These are phyloP conservation scores for Selenicereus undatus DNA, from an alignment of 148 eudicot genomes.

Conservation along the genomic window DNA sequence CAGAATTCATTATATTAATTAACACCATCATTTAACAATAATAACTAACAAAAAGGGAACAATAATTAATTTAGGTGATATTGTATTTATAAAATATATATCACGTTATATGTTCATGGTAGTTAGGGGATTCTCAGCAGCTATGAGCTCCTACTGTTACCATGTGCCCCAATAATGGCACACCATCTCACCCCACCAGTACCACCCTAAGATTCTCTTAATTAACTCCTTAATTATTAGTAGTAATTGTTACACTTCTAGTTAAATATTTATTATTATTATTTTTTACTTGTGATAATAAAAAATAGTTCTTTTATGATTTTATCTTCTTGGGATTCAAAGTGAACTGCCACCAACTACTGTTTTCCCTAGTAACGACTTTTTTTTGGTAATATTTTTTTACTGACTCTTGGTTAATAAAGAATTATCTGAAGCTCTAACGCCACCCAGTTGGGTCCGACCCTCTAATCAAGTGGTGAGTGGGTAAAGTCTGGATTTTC, in stretches of 20 bases:
- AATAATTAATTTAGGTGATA: neutral
- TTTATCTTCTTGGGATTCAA: neutral
- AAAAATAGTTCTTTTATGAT: too few relatives aligned
- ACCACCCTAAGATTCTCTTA: conserved; percentile 7
- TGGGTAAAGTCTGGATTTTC: too few relatives aligned
- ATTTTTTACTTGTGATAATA: too few relatives aligned
- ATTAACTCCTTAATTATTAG: neutral
- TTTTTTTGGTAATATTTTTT: too few relatives aligned
- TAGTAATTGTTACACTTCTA: neutral
- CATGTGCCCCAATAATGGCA: conserved; percentile 7
- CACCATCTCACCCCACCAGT: neutral
- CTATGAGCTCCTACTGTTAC: neutral
- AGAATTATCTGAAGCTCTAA: too few relatives aligned
- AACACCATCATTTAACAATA: neutral
- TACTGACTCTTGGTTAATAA: neutral
- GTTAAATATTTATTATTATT: too few relatives aligned
- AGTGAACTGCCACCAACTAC: neutral
- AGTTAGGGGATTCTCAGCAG: neutral
- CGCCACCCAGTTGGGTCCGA: too few relatives aligned
- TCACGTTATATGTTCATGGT: neutral
- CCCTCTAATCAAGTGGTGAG: too few relatives aligned
- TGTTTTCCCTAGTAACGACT: neutral
- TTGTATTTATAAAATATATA: neutral
- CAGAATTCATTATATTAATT: neutral
- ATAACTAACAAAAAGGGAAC: neutral